These are phyloP conservation scores for Cardiospermum halicacabum DNA, from an alignment of 345 rosid species.

Conservation along the genomic window DNA sequence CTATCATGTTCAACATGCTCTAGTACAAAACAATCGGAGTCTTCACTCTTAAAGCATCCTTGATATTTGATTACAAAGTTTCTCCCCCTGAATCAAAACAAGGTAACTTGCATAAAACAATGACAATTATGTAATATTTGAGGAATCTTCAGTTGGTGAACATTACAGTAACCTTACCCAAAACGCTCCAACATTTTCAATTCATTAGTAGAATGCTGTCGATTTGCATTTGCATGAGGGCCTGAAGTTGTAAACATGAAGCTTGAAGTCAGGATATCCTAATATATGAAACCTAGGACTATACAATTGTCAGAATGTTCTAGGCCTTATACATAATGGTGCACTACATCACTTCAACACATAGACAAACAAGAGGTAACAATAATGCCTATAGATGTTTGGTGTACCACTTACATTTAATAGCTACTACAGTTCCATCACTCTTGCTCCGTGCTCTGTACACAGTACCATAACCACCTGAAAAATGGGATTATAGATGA, in stretches of 20 bases:
- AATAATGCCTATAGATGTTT: conserved; percentile 1
- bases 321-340: background rate
- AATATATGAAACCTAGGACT: background rate
- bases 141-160: background rate
- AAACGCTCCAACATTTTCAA: conserved; percentile 82
- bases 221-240: conserved; percentile 82
- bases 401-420: conserved; percentile 63
- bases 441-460: conserved; percentile 68
- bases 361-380: background rate
- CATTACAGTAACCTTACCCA: conserved; percentile 49
- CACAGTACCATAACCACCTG: conserved; percentile 96
- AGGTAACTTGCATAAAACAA: conserved; percentile 12
- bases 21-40: conserved; percentile 78
- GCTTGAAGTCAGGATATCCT: conserved; percentile 13
- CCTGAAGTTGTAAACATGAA: conserved; percentile 37
- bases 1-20: conserved; percentile 92
- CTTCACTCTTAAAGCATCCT: conserved; percentile 69
- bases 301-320: background rate
- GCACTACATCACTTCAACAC: background rate
- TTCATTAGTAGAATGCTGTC: conserved; percentile 64
- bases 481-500: conserved; percentile 22
- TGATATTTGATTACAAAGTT: conserved; percentile 71
- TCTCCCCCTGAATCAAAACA: conserved; percentile 60
- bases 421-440: conserved; percentile 75
- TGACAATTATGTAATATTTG: background rate